Conservation (phyloP, 2,329 filamentous ascomycete genomes). For the Cordyceps farinosa region DNA sequence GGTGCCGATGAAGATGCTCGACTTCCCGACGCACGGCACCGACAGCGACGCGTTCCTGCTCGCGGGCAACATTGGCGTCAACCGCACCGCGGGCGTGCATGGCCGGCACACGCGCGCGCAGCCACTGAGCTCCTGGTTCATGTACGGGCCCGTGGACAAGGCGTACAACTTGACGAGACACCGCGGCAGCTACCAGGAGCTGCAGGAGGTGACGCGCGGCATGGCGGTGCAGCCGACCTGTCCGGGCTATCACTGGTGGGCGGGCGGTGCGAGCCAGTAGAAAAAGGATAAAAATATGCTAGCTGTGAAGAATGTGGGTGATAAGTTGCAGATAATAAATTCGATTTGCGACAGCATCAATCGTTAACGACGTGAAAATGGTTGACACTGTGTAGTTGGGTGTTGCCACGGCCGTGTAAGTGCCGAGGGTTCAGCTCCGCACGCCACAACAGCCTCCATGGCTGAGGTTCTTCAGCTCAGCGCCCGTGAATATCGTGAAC, state of each 20-base stretch:
- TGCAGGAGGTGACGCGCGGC: slow-evolving; percentile 11
- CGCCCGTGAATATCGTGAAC: neutral
- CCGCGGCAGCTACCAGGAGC: slow-evolving; percentile 25
- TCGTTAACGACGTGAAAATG: neutral
- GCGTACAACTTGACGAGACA: slow-evolving; percentile 21
- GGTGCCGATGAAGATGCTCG: slow-evolving; percentile 37
- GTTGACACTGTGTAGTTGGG: too few relatives aligned
- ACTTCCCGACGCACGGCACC: slow-evolving; percentile 26
- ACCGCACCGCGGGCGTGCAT: slow-evolving; percentile 22
- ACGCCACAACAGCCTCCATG: neutral
- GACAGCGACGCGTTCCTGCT: slow-evolving; percentile 34
- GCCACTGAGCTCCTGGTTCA: slow-evolving; percentile 39
- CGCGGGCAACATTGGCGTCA: slow-evolving; percentile 37
- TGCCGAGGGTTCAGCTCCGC: neutral
- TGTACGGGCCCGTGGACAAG: slow-evolving; percentile 35
- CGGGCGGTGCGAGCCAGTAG: neutral
- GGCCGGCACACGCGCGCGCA: slow-evolving; percentile 28
- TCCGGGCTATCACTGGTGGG: neutral
- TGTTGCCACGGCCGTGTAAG: neutral
- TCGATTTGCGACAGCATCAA: too few relatives aligned
- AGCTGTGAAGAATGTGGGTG: too few relatives aligned
- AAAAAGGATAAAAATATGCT: too few relatives aligned
- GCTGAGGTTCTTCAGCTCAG: neutral
- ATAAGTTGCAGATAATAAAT: too few relatives aligned
- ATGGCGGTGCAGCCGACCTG: slow-evolving; percentile 12